Base-by-base conservation (phyloP, 2,329 filamentous ascomycete genomes). In the Erysiphe pisi region DNA sequence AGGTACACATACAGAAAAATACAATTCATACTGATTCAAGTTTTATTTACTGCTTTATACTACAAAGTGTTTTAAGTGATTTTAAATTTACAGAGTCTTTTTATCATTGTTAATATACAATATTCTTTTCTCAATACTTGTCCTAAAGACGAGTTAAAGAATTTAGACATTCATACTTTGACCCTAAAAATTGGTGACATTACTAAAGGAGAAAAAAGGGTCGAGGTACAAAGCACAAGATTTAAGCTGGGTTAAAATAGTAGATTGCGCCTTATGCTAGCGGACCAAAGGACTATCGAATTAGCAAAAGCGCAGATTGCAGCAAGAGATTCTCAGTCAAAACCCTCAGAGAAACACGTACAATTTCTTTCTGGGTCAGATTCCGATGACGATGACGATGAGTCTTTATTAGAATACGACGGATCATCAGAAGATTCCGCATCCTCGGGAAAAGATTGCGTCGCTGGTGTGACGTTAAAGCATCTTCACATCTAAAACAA, bases 401-500 rank as follows among this genome's bases (percentile, higher is more conserved):
- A 70, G 12, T 43, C 31, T 36, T 36, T 36, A 36, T 1, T 36
- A n/a, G 58, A 63, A 25, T 1, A 28, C 31, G 58, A 63, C 25
- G 31, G n/a, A 63, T 63, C 58, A 63, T 63, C 58, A 63, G 58
- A 63, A 63, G n/a, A 25, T 63, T 22, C 16, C 16, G 58, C n/a
- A n/a, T 16, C n/a, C 40, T 70, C 36, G 36, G 65, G 65, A 70
- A 70, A 70, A 70, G 65, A 70, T 8, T 9, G 65, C 65, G 65
- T 70, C 6, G 40, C 65, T 45, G 31, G 65, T 25, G 65, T 36
- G 65, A 70, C 25, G 65, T 43, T 70, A 70, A 70, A 70, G 31
- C 9, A 16, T 25, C 25, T 70, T 22, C 65, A 16, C 11, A 70
- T 70, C 16, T 20, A 25, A 9, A 70, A 70, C 65, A 70, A 70